Conservation (phyloP, 768 basidiomycete genomes). For the Arthromyces matolae region DNA sequence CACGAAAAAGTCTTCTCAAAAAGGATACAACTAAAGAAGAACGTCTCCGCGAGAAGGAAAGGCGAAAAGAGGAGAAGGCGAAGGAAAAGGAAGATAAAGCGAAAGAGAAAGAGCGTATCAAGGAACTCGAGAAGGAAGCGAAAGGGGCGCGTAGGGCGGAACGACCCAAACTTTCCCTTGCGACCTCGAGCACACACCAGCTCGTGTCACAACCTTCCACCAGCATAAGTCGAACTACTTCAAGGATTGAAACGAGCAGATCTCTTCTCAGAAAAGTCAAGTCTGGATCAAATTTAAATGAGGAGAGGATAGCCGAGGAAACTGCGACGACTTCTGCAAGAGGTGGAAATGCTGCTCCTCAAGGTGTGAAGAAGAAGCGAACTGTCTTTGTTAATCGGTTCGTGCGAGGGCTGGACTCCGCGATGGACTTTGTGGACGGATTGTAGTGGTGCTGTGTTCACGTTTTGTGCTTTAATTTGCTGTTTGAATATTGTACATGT, state of each 20-base stretch:
- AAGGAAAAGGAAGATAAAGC: slow-evolving; percentile 24
- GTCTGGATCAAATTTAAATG: slow-evolving; percentile 31
- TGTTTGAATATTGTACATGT: not conserved
- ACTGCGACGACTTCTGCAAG: not conserved
- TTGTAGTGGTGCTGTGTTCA: slow-evolving; percentile 1
- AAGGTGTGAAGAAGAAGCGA: slow-evolving; percentile 26
- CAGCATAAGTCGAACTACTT: slow-evolving; percentile 6
- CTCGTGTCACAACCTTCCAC: slow-evolving; percentile 9
- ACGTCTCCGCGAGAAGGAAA: slow-evolving; percentile 18
- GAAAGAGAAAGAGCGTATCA: slow-evolving; percentile 14
- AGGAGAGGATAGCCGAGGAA: slow-evolving; percentile 3
- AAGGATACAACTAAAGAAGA: slow-evolving; percentile 15
- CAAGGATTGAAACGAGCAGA: slow-evolving; percentile 12
- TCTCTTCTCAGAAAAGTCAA: slow-evolving; percentile 29
- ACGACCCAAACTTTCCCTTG: slow-evolving; percentile 30
- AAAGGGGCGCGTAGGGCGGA: slow-evolving; percentile 16
- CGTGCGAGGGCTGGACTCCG: slow-evolving; percentile 29
- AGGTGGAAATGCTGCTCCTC: slow-evolving; percentile 4
- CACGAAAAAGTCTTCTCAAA: slow-evolving; percentile 11
- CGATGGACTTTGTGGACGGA: slow-evolving; percentile 25
- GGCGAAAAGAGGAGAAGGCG: slow-evolving; percentile 17
- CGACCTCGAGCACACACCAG: slow-evolving; percentile 17
- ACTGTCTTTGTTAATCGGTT: slow-evolving; percentile 33
- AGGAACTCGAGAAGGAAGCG: slow-evolving; percentile 8
- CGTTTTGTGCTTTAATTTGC: not conserved